These are phyloP conservation scores for Sphaerostilbella broomeana DNA, from an alignment of 2,329 filamentous ascomycete genomes.

Conservation along the genomic window DNA sequence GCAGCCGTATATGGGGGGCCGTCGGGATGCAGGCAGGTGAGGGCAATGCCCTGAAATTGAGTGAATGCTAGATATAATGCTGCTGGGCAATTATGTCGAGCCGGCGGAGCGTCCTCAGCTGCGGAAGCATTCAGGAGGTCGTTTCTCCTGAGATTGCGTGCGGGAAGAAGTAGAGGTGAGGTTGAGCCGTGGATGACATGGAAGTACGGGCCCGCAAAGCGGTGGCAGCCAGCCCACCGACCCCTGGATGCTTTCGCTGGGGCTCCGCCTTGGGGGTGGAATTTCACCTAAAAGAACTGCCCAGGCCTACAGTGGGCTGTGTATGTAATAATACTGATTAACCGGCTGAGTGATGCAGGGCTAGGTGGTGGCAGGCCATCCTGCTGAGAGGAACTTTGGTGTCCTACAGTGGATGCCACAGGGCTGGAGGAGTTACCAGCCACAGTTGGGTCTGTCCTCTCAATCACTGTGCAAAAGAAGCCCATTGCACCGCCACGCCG, in stretches of 20 bases:
- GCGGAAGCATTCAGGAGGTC: slow-evolving; percentile 8
- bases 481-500: too few relatives aligned
- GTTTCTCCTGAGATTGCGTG: background rate
- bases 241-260: background rate
- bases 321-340: too few relatives aligned
- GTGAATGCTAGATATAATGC: background rate
- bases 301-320: background rate
- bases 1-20: slow-evolving; percentile 7
- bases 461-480: too few relatives aligned
- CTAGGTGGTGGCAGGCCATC: too few relatives aligned
- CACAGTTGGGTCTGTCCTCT: too few relatives aligned
- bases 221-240: background rate
- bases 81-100: slow-evolving; percentile 1
- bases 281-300: too few relatives aligned
- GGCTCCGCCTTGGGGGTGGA: slow-evolving; percentile 9
- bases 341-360: too few relatives aligned
- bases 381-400: too few relatives aligned
- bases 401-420: too few relatives aligned
- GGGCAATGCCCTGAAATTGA: slow-evolving; percentile 6
- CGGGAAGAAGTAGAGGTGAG: slow-evolving; percentile 3
- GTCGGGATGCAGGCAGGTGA: slow-evolving; percentile 1
- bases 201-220: slow-evolving; percentile 6
- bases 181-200: background rate
- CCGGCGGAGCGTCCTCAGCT: slow-evolving; percentile 2
- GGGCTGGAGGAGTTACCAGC: too few relatives aligned